Evolutionary conservation across 108 stramenopile species (phyloP), one percentile per base, ranked within the genome.

Genomic region (Stephanodiscus minutulus): DNA sequence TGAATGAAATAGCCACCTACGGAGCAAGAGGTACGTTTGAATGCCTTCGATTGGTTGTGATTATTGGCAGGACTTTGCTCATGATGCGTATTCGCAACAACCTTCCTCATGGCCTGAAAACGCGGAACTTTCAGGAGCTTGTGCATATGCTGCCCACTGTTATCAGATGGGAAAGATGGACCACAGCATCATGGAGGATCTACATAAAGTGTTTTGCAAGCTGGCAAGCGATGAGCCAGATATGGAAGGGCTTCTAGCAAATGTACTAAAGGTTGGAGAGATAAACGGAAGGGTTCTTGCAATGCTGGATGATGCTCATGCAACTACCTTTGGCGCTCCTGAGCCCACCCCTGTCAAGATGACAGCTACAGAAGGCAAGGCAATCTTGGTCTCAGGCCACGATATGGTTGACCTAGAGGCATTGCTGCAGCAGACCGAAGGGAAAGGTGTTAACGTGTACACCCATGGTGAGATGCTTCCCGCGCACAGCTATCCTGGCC

Each of bases 391-490:
- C 9, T 91, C 90, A 25, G 92, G 92, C 25, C 92, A 94, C 57
- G 92, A 94, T 66, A 36, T 91, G 63, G 49, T 57, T 0, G 92
- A 94, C 68, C 64, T 91, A 25, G 69, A 90, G 48, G 76, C 66
- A 33, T 53, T 94, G 31, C 76, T 94, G 81, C 58, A 88, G 62
- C 88, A 89, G 70, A 94, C 93, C 10, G 93, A 89, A 80, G 90
- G 90, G 47, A 91, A 77, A 18, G 93, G 93, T 46, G 74, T 94
- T 47, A 90, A 94, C 36, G 90, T 94, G 10, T 94, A 90, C 66
- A 94, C 92, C 7, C 93, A 94, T 57, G 93, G 93, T 27, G 90
- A 94, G 78, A 88, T 94, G 89, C 73, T 91, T n/a, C 93, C 93
- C 13, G 93, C 90, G 22, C 89, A 91, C 82, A 50, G 72, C 39